Evolutionary conservation across 768 basidiomycete species (phyloP), one percentile per base, ranked within the genome.

Genomic region (Hypsizygus marmoreus): DNA sequence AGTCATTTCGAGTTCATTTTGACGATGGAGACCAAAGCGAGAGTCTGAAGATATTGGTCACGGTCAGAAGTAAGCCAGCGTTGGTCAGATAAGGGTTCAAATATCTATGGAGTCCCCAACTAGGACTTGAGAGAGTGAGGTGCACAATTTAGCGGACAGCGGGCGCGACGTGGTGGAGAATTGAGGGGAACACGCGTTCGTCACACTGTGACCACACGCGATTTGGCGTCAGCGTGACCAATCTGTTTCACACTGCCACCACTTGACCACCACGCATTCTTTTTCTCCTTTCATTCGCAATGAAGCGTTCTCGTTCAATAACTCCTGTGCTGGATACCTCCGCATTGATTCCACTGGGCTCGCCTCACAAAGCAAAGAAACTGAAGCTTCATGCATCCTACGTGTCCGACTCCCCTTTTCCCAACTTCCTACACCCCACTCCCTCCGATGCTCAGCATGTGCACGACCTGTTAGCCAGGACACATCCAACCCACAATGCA

Each of bases 351-450:
- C 16, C 33, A 10, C 48, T 41, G 30, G 32, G 24, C 23, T 51
- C 60, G 14, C 54, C 57, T 17, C 53, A 54, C 29, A 63, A 57
- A 36, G 43, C 67, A 1, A 81, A 81, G 61, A 81, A 81, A 49
- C 66, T 79, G 26, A 81, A 79, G 55, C 59, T 76, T 1, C 70
- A 77, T 25, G 67, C 67, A 1, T 59, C 74, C 5, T 76, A 74
- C 50, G 55, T 62, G 13, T 17, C 60, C 22, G 50, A 60, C 29
- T 80, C 78, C 6, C 80, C 80, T 0, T 82, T 77, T 49, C 71
- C 76, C 4, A 61, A 66, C 42, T 77, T 71, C 42, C 39, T 38
- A 13, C 69, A 62, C 42, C 80, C 80, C 16, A 79, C 79, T 11
- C 48, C 69, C 10, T 56, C 54, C 9, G 77, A 79, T 44, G 72